Percentiles rank a stretch among this genome's conserved stretches.
Evolutionary conservation across 805 yeast species (phyloP).

Genomic region (Pichia scutulata): DNA sequence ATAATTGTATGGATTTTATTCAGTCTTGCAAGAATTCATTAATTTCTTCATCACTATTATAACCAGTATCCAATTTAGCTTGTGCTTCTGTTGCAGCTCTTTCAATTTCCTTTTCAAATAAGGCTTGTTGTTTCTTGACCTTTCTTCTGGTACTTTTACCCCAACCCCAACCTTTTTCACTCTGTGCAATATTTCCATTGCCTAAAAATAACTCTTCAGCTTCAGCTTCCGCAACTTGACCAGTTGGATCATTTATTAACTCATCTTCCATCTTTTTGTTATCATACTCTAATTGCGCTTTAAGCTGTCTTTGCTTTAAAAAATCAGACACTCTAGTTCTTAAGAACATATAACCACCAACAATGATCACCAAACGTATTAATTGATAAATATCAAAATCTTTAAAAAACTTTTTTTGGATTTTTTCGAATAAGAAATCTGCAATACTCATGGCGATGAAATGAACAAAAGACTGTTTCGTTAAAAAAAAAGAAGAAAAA

Average conservation of each 20-base stretch:
- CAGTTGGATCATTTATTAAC: constrained; percentile 28
- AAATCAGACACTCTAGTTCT: constrained; percentile 51
- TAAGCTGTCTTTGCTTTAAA: constrained; percentile 47
- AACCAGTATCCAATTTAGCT: constrained; percentile 14
- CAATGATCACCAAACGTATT: constrained; percentile 40
- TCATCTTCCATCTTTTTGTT: constrained; percentile 33
- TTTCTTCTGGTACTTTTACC: constrained; percentile 65
- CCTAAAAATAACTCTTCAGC: constrained; percentile 20
- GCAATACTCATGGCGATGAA: background rate
- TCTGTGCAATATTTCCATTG: constrained; percentile 11
- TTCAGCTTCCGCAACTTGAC: constrained; percentile 19
- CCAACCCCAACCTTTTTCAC: constrained; percentile 62
- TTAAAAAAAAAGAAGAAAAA: background rate
- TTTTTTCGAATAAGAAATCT: constrained; percentile 1
- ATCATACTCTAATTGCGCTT: constrained; percentile 41
- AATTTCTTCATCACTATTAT: constrained; percentile 58
- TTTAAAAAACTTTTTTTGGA: constrained; percentile 22
- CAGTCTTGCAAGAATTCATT: constrained; percentile 59
- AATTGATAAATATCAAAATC: constrained; percentile 39
- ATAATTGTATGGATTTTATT: background rate
- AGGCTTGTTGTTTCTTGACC: constrained; percentile 46
- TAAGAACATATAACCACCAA: constrained; percentile 56
- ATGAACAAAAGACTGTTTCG: background rate
- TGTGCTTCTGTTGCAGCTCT: constrained; percentile 32
- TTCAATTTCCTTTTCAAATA: constrained; percentile 43